Base-by-base conservation (phyloP, 345 rosid species). In the Citrus hindsii region DNA sequence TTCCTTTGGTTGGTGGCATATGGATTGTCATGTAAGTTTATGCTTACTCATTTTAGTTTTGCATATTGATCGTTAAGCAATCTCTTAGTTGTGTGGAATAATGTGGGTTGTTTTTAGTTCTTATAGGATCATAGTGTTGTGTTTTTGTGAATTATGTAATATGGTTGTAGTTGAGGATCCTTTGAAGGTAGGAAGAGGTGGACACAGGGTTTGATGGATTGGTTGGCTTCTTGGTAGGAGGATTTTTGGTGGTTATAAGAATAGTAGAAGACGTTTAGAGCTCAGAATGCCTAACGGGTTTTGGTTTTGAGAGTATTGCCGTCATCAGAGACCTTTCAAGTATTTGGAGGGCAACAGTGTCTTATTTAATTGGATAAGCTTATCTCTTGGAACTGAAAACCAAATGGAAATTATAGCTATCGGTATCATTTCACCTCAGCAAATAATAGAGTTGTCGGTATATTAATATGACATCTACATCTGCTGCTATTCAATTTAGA, bases 1-100 rank as follows among this genome's bases (percentile, higher is more conserved):
- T 94, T 25, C 99, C 98, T 21, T 71, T 91, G 58, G 93, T 89
- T 73, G 99, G 99, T 33, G 98, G 97, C 80, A 77, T 96, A 61
- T 96, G 98, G 99, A 85, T 96, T 63, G 76, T 82, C 76, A 10
- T 90, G 99, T 96, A 86, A 94, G 98, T 86, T 74, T 38, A 42
- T 77, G 16, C 32, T 35, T 63, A 9, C 60, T 14, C 9, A 0
- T 76, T 2, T 33, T 55, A 21, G 38, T 67, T 53, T 46, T 24
- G 59, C 35, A 25, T 69, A 46, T 27, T 69, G 58, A 69, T 14
- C 2, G 3, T 14, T 7, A 25, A 42, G 46, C 22, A 25, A 42
- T 69, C 22, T 12, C 35, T 66, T 42, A 68, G 35, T 25, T 69
- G 59, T 0, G 21, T 70, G 53, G 25, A 51, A 8, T 42, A 28